These are phyloP conservation scores for Pyrenophora teres DNA, from an alignment of 2,329 filamentous ascomycete species.

Conservation along the genomic window DNA sequence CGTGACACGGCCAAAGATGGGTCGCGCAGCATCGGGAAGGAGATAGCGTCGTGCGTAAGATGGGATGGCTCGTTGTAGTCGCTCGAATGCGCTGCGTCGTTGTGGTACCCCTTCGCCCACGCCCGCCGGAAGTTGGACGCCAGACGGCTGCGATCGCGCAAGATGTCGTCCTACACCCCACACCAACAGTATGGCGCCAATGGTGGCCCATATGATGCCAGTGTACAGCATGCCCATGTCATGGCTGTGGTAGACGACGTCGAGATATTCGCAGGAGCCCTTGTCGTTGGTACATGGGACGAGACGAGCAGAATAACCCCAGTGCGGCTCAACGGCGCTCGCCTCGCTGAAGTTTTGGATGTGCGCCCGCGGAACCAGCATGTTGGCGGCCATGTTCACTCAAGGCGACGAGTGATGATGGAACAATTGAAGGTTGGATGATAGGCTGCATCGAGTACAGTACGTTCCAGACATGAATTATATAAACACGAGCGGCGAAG, in stretches of 20 bases:
- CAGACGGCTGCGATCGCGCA: conserved; percentile 31
- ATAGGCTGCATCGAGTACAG: conserved; percentile 1
- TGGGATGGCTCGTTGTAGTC: conserved; percentile 44
- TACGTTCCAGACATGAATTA: conserved; percentile 9
- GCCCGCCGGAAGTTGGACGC: conserved; percentile 29
- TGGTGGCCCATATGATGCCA: conserved; percentile 61
- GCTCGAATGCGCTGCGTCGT: conserved; percentile 31
- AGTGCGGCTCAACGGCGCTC: conserved; percentile 53
- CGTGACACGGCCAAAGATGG: conserved; percentile 69
- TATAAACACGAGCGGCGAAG: conserved; percentile 11
- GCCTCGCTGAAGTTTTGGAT: conserved; percentile 55
- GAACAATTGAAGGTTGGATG: conserved; percentile 16
- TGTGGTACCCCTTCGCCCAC: conserved; percentile 27
- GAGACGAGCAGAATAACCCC: conserved; percentile 61
- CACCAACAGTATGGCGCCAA: conserved; percentile 55
- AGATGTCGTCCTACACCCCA: conserved; percentile 48
- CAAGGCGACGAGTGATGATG: conserved; percentile 9
- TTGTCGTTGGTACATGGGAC: conserved; percentile 63
- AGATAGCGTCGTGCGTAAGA: conserved; percentile 58
- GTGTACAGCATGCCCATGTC: conserved; percentile 61
- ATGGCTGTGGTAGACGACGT: conserved; percentile 60
- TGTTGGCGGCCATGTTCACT: conserved; percentile 26
- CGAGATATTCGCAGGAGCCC: conserved; percentile 63
- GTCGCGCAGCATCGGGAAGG: conserved; percentile 62
- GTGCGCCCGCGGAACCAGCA: conserved; percentile 28